A percentile compares a stretch with the other conserved stretches of the same genome.
Evolutionary conservation across 2,329 filamentous ascomycete species (phyloP).

Genomic region (Pestalotiopsis sp.): DNA sequence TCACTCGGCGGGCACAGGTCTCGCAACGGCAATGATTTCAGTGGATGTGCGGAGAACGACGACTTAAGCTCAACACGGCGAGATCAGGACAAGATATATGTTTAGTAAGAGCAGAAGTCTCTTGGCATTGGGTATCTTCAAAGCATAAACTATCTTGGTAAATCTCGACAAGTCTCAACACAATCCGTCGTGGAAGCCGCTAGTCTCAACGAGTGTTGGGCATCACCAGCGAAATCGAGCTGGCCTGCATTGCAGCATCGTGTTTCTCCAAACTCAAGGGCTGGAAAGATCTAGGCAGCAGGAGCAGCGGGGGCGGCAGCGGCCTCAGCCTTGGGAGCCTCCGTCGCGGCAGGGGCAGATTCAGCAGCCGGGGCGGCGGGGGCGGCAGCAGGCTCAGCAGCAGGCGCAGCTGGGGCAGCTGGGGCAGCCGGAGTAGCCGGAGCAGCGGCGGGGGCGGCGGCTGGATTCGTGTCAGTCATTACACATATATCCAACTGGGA

Average conservation of each 20-base stretch:
- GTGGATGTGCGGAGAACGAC: neutral
- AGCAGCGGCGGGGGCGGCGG: neutral
- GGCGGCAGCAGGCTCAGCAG: neutral
- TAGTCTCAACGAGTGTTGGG: neutral
- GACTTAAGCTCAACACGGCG: too few species aligned
- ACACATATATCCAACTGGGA: neutral
- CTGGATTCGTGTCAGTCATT: neutral
- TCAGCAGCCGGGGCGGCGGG: neutral
- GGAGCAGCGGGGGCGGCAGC: conserved; percentile 2
- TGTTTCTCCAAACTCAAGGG: neutral
- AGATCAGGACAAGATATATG: neutral
- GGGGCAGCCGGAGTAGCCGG: neutral
- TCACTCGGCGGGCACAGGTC: neutral
- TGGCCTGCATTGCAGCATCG: neutral
- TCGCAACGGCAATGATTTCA: neutral
- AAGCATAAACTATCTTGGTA: conserved; percentile 5
- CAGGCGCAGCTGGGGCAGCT: neutral
- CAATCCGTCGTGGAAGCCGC: neutral
- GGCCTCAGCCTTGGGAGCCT: conserved; percentile 11
- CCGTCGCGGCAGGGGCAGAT: neutral
- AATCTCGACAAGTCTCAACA: neutral
- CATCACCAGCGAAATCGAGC: neutral
- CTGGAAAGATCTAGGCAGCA: neutral
- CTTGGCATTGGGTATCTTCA: conserved; percentile 6
- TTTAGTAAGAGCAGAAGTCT: neutral